Evolutionary conservation across 345 rosid species (phyloP), one percentile per base, ranked within the genome.

Genomic region (Eutrema yunnanense): DNA sequence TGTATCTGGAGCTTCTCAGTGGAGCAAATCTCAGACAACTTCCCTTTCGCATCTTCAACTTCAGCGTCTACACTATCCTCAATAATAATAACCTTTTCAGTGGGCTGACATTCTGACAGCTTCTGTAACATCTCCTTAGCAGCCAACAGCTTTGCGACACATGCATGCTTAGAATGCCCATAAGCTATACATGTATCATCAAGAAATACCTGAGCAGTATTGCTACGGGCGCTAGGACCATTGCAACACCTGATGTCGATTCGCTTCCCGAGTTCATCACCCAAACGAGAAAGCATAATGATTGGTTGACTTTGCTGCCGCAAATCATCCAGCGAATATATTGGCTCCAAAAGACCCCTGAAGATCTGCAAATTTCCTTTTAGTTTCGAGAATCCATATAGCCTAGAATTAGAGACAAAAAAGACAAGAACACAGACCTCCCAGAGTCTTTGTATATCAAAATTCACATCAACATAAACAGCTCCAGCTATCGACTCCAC

Each of bases 401-500:
- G 22, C 32, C 11, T 6, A 41, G 47, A 37, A 27, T 6, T 2
- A 29, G 52, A 56, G 14, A 46, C 3, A 32, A 10, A 32, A 10
- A 30, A 40, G 26, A 26, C 11, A 26, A 47, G 56, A 33, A 56
- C 40, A 76, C 86, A 0, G 40, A 90, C 96, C 90, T 73, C 69
- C 96, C 96, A 90, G 6, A 90, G 59, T 22, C 49, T 74, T 57
- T 52, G 73, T 6, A 87, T 74, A 78, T 87, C 85, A 49, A 79
- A 84, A 49, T 69, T 8, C 41, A 86, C 49, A 43, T 90, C 96
- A 4, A 88, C 50, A 41, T 79, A 90, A 26, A 90, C 60, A 11
- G 96, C 93, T 48, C 87, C 93, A 2, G 88, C 93, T 37, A 88
- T 51, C 6, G 96, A 80, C 69, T 90, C 96, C 6, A 88, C 86